Conservation (phyloP, 2,329 filamentous ascomycete genomes). For the Colletotrichum viniferum region DNA sequence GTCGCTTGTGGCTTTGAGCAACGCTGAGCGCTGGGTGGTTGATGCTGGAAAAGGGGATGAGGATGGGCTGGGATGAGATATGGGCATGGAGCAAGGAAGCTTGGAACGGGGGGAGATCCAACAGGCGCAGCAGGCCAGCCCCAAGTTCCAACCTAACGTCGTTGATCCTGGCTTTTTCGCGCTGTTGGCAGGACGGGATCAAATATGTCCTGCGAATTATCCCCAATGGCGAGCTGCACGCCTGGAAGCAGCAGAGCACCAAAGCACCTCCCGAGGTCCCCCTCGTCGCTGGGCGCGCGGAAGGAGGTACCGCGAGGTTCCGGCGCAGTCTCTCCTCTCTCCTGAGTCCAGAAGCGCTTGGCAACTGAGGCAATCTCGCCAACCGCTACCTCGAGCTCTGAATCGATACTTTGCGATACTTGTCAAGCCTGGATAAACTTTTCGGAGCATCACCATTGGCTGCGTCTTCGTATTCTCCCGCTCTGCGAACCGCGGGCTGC, state of each 20-base stretch:
- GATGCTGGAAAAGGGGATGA: not conserved
- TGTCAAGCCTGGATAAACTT: not conserved
- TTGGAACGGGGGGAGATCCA: not conserved
- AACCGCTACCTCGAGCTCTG: not conserved
- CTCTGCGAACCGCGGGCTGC: not conserved
- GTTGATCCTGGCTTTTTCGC: not conserved
- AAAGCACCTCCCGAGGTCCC: not conserved
- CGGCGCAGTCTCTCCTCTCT: constrained; percentile 17
- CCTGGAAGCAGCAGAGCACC: not conserved
- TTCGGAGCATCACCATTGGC: constrained; percentile 3
- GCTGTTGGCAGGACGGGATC: not conserved
- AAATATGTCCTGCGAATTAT: constrained; percentile 3
- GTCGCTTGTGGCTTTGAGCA: not conserved
- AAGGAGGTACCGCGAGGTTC: not conserved
- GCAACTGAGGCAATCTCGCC: constrained; percentile 17
- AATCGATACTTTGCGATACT: not conserved
- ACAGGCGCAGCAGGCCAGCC: not conserved
- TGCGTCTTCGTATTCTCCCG: not conserved
- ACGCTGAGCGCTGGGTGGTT: not conserved
- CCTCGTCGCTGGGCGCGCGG: not conserved
- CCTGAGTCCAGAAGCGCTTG: constrained; percentile 21
- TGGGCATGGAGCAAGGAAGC: not conserved
- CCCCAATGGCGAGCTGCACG: not conserved
- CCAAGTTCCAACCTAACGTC: not conserved
- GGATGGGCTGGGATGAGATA: not conserved